Evolutionary conservation across 257 asterid genomes (phyloP), one percentile per base, ranked within the genome.

Genomic region (Thymus mandschuricus): DNA sequence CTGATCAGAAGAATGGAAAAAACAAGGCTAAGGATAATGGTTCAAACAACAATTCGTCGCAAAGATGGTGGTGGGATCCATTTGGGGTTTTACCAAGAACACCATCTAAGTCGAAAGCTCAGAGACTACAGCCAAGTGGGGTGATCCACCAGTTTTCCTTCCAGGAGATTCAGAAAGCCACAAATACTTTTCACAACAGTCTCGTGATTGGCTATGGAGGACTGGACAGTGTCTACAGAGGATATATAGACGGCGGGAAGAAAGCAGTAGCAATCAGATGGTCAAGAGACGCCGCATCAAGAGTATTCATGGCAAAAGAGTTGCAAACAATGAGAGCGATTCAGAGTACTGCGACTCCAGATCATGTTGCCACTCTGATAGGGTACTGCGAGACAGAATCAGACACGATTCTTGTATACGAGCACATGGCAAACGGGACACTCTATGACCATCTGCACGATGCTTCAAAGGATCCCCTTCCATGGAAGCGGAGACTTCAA

Each of bases 401-500:
- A 13, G 88, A 81, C 34, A 79, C 66, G 84, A 74, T 83, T 68
- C 92, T 88, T 56, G 80, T 86, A 41, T 85, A 88, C 50, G 82
- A 81, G 49, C 78, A 85, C 75, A 76, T 75, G 78, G 81, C 55
- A 49, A 82, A 85, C 5, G 90, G 89, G 66, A 85, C 86, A 60
- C 85, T 89, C 66, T 83, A 83, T 9, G 89, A 86, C 57, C 83
- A 86, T 69, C 85, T 89, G 46, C 89, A 80, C 72, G 86, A 86
- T 40, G 81, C 85, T 72, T 72, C 74, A 29, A 80, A 59, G 74
- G 78, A 79, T 73, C 88, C 89, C 73, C 86, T 89, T 72, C 80
- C 91, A 44, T 86, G 91, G 92, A 89, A 76, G 76, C 78, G 44
- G 62, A 85, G 92, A 75, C 92, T 89, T 69, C 83, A 86, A 76